These are phyloP conservation scores for Cladophialophora exuberans DNA, from an alignment of 2,329 filamentous ascomycete species.

Conservation along the genomic window DNA sequence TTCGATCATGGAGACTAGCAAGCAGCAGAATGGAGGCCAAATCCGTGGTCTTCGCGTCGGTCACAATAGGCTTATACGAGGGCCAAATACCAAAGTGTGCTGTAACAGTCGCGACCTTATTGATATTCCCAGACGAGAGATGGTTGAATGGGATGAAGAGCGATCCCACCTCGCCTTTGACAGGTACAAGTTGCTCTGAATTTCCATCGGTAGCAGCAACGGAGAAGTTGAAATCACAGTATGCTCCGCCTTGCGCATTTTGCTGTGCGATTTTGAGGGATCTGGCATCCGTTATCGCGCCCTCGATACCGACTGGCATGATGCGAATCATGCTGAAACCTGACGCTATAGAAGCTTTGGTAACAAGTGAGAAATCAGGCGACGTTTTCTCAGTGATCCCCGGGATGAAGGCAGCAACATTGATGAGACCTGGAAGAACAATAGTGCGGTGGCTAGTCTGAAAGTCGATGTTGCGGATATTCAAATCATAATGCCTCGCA, in stretches of 20 bases:
- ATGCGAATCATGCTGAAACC: constrained; percentile 81
- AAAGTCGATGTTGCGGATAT: constrained; percentile 82
- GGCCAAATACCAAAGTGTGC: constrained; percentile 80
- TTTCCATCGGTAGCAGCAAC: constrained; percentile 74
- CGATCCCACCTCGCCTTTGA: constrained; percentile 74
- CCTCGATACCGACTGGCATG: constrained; percentile 74
- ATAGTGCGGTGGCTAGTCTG: constrained; percentile 84
- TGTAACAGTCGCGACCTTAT: constrained; percentile 78
- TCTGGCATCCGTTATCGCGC: constrained; percentile 71
- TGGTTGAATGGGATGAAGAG: constrained; percentile 83
- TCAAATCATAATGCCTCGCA: constrained; percentile 82
- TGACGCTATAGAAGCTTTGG: constrained; percentile 72
- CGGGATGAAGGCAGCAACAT: constrained; percentile 78
- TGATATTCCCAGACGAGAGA: constrained; percentile 74
- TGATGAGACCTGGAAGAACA: constrained; percentile 74
- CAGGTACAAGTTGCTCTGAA: constrained; percentile 72
- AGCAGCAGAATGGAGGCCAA: constrained; percentile 78
- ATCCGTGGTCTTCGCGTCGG: constrained; percentile 78
- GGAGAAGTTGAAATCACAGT: constrained; percentile 80
- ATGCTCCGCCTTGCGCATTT: constrained; percentile 68
- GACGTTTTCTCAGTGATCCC: constrained; percentile 68
- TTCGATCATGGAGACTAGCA: constrained; percentile 75
- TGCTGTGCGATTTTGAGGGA: constrained; percentile 73
- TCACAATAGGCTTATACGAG: constrained; percentile 75
- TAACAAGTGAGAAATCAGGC: constrained; percentile 69